These are phyloP conservation scores for Populus hybrid DNA, from an alignment of 441 rosid genomes.

Conservation along the genomic window DNA sequence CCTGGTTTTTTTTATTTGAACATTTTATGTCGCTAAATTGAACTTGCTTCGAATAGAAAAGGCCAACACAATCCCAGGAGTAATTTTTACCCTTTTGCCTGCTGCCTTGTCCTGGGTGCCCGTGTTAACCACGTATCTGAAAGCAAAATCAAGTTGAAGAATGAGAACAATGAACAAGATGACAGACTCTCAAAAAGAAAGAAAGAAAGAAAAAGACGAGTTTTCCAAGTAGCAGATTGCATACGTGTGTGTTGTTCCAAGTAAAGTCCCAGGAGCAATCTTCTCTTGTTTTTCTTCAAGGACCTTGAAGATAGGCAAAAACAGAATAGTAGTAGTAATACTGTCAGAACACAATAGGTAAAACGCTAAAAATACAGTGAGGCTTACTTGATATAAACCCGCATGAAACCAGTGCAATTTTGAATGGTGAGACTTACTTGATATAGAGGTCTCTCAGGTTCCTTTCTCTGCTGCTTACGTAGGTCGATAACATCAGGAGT, in stretches of 20 bases:
- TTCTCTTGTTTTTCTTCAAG: slow-evolving; percentile 88
- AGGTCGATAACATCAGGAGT: slow-evolving; percentile 97
- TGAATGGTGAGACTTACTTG: slow-evolving; percentile 51
- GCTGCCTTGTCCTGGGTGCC: slow-evolving; percentile 84
- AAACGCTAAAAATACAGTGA: neutral
- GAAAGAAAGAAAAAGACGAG: neutral
- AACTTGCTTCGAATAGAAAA: neutral
- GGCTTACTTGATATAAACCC: neutral
- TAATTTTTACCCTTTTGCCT: slow-evolving; percentile 82
- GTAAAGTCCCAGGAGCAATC: slow-evolving; percentile 84
- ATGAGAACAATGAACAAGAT: neutral
- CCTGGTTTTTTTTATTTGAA: neutral
- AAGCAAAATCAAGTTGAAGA: slow-evolving; percentile 2
- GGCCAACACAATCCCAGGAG: neutral
- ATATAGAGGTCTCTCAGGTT: slow-evolving; percentile 88
- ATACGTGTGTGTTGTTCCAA: slow-evolving; percentile 94
- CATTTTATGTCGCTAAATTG: neutral
- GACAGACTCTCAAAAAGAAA: neutral
- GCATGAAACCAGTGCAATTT: neutral
- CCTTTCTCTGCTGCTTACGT: slow-evolving; percentile 98
- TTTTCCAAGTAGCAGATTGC: slow-evolving; percentile 2
- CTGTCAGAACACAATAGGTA: neutral
- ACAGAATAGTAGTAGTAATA: neutral
- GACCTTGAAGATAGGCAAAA: slow-evolving; percentile 39
- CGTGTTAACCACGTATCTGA: slow-evolving; percentile 67